These are phyloP conservation scores for Trichoderma lentiforme DNA, from an alignment of 2,329 filamentous ascomycete genomes.

Conservation along the genomic window DNA sequence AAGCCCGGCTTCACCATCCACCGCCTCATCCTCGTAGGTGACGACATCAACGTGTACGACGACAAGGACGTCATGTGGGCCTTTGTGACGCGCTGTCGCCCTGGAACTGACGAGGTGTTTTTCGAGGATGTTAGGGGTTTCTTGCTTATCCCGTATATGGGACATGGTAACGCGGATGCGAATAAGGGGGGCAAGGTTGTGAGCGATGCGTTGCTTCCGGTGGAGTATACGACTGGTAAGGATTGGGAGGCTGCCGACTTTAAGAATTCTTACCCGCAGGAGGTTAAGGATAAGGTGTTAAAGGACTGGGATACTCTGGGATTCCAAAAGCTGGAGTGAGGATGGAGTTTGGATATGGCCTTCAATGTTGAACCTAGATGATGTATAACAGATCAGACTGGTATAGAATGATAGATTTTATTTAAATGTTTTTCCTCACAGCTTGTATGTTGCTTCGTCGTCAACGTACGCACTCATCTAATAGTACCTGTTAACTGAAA, in stretches of 20 bases:
- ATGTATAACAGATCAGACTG: too few relatives aligned
- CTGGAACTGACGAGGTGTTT: slow-evolving; percentile 40
- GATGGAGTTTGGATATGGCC: neutral
- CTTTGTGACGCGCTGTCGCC: slow-evolving; percentile 46
- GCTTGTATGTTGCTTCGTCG: too few relatives aligned
- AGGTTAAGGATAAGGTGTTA: slow-evolving; percentile 37
- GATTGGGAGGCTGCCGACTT: slow-evolving; percentile 34
- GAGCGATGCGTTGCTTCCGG: slow-evolving; percentile 41
- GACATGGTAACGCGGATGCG: slow-evolving; percentile 36
- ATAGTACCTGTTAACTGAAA: too few relatives aligned
- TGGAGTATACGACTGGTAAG: slow-evolving; percentile 39
- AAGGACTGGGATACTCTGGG: slow-evolving; percentile 20
- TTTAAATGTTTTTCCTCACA: too few relatives aligned
- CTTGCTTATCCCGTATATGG: slow-evolving; percentile 46
- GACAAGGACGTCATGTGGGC: slow-evolving; percentile 48
- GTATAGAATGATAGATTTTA: neutral
- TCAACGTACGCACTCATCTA: too few relatives aligned
- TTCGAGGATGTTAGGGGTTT: slow-evolving; percentile 45
- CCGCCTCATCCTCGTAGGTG: slow-evolving; percentile 43
- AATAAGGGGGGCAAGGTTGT: slow-evolving; percentile 44
- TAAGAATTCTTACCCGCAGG: slow-evolving; percentile 35
- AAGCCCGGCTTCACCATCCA: slow-evolving; percentile 43
- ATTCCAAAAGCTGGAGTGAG: neutral
- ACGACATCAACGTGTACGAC: slow-evolving; percentile 48
- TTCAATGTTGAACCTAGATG: neutral